Base-by-base conservation (phyloP, 164 flowering plant species). In the Vitis cinerea region DNA sequence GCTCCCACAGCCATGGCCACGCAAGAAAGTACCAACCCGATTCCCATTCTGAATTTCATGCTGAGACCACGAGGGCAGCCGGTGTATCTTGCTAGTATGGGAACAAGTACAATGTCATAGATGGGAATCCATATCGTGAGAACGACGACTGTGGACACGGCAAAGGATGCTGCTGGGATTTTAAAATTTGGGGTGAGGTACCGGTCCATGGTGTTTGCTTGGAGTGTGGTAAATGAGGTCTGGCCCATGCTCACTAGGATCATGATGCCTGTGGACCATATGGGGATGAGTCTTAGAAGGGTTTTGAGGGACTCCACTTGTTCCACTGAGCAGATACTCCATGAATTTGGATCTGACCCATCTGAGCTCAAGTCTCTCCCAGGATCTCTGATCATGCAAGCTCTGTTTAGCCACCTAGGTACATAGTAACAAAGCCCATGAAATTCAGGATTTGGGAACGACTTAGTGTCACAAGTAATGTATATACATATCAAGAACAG, bases 141-240 rank as follows among this genome's bases (percentile, higher is more conserved):
- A 8, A 85, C 3, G 1, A 82, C 10, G 0, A 87, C 14, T 1
- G 50, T 6, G 50, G 88, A 85, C 1, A 75, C 63, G 14, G 64
- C 19, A 23, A 83, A 84, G 14, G 92, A 86, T 47, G 78, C 90
- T 10, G 89, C 82, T 0, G 92, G 91, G 31, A 89, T 79, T 72
- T 84, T 67, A 63, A 88, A 86, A 14, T 63, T 67, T 29, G 83
- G 60, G 31, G 77, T 74, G 1, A 88, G 4, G 27, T 79, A 85
- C 15, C 91, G 77, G 66, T 89, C 84, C 92, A 91, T 87, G 64
- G 83, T 60, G 2, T 8, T 55, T 2, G 86, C 90, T 70, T 82
- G 92, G 44, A 85, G 76, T 0, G 75, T 60, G 4, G 63, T 58
- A 50, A 89, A 81, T 2, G 88, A 27, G 62, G 19, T 54, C 60